phyloP scores from a whole-genome alignment of 805 yeast species.

The Candida stauntonica region DNA sequence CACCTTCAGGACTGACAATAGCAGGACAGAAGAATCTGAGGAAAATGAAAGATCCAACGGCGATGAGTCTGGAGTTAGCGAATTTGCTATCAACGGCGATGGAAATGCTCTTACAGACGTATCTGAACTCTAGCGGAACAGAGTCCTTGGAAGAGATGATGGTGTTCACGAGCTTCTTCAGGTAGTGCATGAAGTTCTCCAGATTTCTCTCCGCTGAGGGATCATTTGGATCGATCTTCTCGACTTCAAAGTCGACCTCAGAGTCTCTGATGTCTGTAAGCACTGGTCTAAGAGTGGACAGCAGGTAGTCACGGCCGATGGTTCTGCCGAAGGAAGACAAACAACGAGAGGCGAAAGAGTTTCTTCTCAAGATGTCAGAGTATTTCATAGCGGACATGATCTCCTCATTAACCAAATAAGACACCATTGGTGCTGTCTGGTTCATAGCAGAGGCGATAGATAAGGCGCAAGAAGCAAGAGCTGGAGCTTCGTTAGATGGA shows the following conservation, averaged over 20 bases:
- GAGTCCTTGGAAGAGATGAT: constrained; percentile 49
- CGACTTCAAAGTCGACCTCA: constrained; percentile 60
- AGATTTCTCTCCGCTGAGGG: constrained; percentile 38
- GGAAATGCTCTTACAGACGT: constrained; percentile 65
- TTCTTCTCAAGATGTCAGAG: constrained; percentile 72
- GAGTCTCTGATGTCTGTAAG: constrained; percentile 48
- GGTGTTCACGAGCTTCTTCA: constrained; percentile 52
- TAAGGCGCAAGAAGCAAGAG: constrained; percentile 61
- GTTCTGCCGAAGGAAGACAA: constrained; percentile 65
- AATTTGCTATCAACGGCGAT: constrained; percentile 54
- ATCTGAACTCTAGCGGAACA: constrained; percentile 69
- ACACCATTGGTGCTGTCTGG: constrained; percentile 43
- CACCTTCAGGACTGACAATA: constrained; percentile 75
- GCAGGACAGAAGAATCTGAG: constrained; percentile 84
- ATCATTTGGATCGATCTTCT: constrained; percentile 38
- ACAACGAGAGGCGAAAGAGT: constrained; percentile 76
- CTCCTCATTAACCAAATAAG: constrained; percentile 55
- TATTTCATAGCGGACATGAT: constrained; percentile 55
- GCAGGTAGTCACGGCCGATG: constrained; percentile 60
- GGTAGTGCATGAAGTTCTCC: constrained; percentile 48
- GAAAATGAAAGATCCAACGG: constrained; percentile 85
- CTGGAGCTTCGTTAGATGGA: constrained; percentile 64
- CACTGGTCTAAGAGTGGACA: constrained; percentile 49
- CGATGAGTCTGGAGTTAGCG: constrained; percentile 60
- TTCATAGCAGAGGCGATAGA: constrained; percentile 46